phyloP scores from a whole-genome alignment of 768 basidiomycete species.

The Tricholomella constricta region DNA sequence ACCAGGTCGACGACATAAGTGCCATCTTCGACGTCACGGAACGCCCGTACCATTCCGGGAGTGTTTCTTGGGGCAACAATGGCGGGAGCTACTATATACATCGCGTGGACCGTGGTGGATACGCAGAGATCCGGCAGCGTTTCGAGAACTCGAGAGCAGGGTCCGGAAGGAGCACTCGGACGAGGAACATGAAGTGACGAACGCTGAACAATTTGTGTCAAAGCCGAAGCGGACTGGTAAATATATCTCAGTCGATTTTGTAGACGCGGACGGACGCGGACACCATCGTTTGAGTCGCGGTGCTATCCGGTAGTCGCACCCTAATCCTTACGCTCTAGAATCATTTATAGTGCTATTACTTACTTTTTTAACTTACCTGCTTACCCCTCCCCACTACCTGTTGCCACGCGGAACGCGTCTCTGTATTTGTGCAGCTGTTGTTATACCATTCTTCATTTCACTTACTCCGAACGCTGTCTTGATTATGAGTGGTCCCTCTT shows the following conservation, averaged over 20 bases:
- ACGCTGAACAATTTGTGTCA: not conserved
- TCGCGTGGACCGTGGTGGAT: constrained; percentile 72
- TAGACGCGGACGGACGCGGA: too few species aligned
- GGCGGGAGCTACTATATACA: constrained; percentile 77
- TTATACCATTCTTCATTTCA: not conserved
- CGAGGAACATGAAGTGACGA: constrained; percentile 24
- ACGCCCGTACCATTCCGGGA: constrained; percentile 65
- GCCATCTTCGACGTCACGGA: constrained; percentile 81
- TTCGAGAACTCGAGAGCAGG: constrained; percentile 53
- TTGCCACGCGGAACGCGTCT: not conserved
- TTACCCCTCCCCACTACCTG: not conserved
- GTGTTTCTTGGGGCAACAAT: constrained; percentile 79
- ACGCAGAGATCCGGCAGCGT: constrained; percentile 56
- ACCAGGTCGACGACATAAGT: constrained; percentile 73
- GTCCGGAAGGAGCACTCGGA: constrained; percentile 30
- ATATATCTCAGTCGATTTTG: not conserved
- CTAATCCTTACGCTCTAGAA: not conserved
- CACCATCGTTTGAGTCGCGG: not conserved
- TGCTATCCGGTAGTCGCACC: not conserved
- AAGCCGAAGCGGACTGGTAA: not conserved
- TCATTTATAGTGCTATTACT: not conserved
- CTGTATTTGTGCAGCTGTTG: constrained; percentile 5
- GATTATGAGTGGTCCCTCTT: too few species aligned
- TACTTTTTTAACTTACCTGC: not conserved
- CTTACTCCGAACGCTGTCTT: too few species aligned